Percentiles rank a stretch among this genome's conserved stretches.
phyloP scores from a whole-genome alignment of 192 early-diverging fungal genomes.

The Coemansia sp. region DNA sequence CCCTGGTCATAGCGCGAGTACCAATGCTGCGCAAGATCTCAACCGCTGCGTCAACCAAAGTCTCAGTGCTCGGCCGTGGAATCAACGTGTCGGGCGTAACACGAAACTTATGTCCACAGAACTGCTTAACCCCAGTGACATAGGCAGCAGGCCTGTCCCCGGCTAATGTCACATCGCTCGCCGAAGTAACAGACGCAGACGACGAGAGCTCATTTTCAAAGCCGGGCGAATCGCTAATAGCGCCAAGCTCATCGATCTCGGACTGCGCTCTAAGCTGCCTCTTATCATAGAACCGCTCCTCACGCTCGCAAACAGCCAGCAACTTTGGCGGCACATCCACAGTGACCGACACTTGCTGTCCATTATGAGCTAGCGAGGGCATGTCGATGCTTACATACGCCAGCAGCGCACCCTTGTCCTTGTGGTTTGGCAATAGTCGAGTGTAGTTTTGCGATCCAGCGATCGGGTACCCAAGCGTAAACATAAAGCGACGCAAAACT shows the following conservation, averaged over 20 bases:
- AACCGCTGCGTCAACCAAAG: slow-evolving; percentile 62
- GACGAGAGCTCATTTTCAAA: neutral
- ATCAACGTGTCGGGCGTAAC: slow-evolving; percentile 70
- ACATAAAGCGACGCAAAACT: slow-evolving; percentile 61
- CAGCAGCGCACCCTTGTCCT: slow-evolving; percentile 64
- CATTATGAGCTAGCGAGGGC: slow-evolving; percentile 31
- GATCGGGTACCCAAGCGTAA: slow-evolving; percentile 54
- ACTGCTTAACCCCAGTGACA: slow-evolving; percentile 56
- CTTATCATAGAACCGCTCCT: slow-evolving; percentile 59
- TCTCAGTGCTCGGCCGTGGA: slow-evolving; percentile 72
- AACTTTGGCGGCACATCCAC: slow-evolving; percentile 62
- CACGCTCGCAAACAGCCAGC: slow-evolving; percentile 60
- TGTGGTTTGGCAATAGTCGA: slow-evolving; percentile 58
- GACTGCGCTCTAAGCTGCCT: slow-evolving; percentile 40
- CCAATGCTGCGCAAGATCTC: slow-evolving; percentile 6
- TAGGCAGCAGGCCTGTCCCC: slow-evolving; percentile 51
- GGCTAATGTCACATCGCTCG: slow-evolving; percentile 50
- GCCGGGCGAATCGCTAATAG: neutral
- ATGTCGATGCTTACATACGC: slow-evolving; percentile 56
- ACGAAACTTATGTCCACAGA: slow-evolving; percentile 62
- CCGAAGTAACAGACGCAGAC: slow-evolving; percentile 4
- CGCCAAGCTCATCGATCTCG: slow-evolving; percentile 43
- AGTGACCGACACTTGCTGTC: slow-evolving; percentile 18
- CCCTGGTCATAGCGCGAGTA: neutral
- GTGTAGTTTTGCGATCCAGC: slow-evolving; percentile 64